phyloP scores from a whole-genome alignment of 2,329 filamentous ascomycete species.

The Penicillium frequentans region DNA sequence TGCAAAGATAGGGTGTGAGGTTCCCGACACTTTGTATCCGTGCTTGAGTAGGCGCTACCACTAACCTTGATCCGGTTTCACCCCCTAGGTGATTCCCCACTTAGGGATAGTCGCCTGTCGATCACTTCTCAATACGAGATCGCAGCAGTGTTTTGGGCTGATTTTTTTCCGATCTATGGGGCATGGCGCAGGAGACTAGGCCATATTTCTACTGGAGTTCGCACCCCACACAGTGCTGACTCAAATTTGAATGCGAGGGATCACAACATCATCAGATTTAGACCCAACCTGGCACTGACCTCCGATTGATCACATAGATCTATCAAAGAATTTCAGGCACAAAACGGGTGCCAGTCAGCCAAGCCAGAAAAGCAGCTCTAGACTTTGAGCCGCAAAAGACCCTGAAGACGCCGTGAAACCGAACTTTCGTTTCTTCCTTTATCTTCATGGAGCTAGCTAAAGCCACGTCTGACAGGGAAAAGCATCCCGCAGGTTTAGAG shows the following conservation, averaged over 20 bases:
- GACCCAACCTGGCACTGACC: neutral
- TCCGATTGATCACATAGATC: neutral
- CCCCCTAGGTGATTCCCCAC: neutral
- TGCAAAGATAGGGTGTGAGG: too few species aligned
- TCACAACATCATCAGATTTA: too few species aligned
- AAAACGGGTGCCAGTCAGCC: neutral
- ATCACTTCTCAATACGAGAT: neutral
- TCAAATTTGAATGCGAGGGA: neutral
- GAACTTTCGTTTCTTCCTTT: neutral
- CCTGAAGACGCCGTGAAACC: neutral
- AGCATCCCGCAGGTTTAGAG: neutral
- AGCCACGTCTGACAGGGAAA: neutral
- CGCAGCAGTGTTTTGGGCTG: too few species aligned
- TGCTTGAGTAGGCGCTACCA: neutral
- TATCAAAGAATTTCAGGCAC: neutral
- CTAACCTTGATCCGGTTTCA: neutral
- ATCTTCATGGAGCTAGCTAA: neutral
- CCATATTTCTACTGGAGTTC: neutral
- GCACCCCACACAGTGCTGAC: neutral
- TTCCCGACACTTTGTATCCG: neutral
- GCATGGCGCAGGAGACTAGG: too few species aligned
- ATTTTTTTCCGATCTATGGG: too few species aligned
- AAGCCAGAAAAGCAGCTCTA: neutral
- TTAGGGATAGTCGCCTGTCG: neutral
- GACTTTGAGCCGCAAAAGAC: neutral